Conservation (phyloP, 2,329 filamentous ascomycete genomes). For the Thelonectria rubi region DNA sequence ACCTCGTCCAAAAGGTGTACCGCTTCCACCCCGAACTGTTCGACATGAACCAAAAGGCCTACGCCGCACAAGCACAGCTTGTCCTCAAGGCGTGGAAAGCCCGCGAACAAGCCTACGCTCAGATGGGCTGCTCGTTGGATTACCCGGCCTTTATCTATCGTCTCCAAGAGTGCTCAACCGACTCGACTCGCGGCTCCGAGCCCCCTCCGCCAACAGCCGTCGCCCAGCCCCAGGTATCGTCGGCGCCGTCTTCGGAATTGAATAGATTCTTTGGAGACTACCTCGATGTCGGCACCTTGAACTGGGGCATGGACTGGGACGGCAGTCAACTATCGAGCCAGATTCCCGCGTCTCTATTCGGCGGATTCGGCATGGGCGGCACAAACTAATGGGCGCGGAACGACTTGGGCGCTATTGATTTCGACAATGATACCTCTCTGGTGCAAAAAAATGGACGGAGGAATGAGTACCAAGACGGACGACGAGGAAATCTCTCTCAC, state of each 20-base stretch:
- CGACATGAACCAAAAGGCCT: slow-evolving; percentile 57
- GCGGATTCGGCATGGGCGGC: slow-evolving; percentile 42
- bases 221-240: slow-evolving; percentile 42
- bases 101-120: slow-evolving; percentile 55
- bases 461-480: slow-evolving; percentile 1
- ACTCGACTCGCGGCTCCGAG: slow-evolving; percentile 46
- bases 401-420: slow-evolving; percentile 4
- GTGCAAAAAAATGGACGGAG: slow-evolving; percentile 22
- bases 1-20: slow-evolving; percentile 57
- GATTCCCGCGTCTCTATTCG: slow-evolving; percentile 45
- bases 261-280: slow-evolving; percentile 57
- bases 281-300: slow-evolving; percentile 54
- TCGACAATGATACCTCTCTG: slow-evolving; percentile 10
- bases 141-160: slow-evolving; percentile 57
- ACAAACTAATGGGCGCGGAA: slow-evolving; percentile 34
- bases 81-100: slow-evolving; percentile 62
- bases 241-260: slow-evolving; percentile 44
- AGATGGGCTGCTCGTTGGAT: slow-evolving; percentile 50
- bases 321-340: slow-evolving; percentile 42
- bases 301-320: slow-evolving; percentile 58
- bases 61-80: slow-evolving; percentile 56
- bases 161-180: slow-evolving; percentile 52
- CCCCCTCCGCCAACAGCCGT: slow-evolving; percentile 38
- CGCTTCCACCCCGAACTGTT: slow-evolving; percentile 60
- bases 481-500: slow-evolving; percentile 28